Percentiles rank a stretch among this genome's conserved stretches.
Conservation (phyloP, 192 early-diverging fungal species). For the Coemansia sp. region DNA sequence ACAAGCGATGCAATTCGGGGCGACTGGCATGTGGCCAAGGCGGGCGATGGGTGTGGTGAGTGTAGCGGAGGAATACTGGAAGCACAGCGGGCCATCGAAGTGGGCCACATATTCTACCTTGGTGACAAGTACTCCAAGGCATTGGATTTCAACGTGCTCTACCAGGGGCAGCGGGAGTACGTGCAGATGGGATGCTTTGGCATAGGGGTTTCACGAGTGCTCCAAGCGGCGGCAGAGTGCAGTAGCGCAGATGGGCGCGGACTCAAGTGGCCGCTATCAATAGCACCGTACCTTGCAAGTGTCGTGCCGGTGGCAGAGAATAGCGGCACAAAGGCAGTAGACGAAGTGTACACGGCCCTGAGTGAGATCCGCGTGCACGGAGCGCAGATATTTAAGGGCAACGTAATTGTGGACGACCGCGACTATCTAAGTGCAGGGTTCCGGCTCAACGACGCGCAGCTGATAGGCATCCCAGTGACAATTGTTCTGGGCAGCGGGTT, state of each 20-base stretch:
- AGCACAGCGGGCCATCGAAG: slow-evolving; percentile 63
- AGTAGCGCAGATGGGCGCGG: slow-evolving; percentile 54
- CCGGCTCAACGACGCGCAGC: slow-evolving; percentile 76
- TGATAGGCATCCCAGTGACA: slow-evolving; percentile 80
- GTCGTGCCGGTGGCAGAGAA: slow-evolving; percentile 57
- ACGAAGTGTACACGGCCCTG: slow-evolving; percentile 17
- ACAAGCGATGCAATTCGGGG: not conserved
- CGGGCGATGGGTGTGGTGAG: slow-evolving; percentile 28
- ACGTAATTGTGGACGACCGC: slow-evolving; percentile 73
- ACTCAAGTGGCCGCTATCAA: slow-evolving; percentile 74
- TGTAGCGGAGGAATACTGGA: slow-evolving; percentile 13
- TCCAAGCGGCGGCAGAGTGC: slow-evolving; percentile 77
- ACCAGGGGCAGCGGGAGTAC: slow-evolving; percentile 33
- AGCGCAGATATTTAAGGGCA: slow-evolving; percentile 25
- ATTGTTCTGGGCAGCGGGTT: slow-evolving; percentile 71
- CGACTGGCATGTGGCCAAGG: slow-evolving; percentile 39
- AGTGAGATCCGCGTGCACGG: not conserved
- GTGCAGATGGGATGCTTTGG: slow-evolving; percentile 92
- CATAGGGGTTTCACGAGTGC: slow-evolving; percentile 77
- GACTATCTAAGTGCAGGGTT: slow-evolving; percentile 63
- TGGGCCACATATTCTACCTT: slow-evolving; percentile 86
- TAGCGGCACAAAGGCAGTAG: not conserved
- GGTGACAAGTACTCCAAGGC: slow-evolving; percentile 83
- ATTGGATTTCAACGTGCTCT: slow-evolving; percentile 59
- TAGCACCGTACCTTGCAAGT: slow-evolving; percentile 74